phyloP scores from a whole-genome alignment of 495 filamentous ascomycete genomes.

The Podospora bellae-mahoneyi region DNA sequence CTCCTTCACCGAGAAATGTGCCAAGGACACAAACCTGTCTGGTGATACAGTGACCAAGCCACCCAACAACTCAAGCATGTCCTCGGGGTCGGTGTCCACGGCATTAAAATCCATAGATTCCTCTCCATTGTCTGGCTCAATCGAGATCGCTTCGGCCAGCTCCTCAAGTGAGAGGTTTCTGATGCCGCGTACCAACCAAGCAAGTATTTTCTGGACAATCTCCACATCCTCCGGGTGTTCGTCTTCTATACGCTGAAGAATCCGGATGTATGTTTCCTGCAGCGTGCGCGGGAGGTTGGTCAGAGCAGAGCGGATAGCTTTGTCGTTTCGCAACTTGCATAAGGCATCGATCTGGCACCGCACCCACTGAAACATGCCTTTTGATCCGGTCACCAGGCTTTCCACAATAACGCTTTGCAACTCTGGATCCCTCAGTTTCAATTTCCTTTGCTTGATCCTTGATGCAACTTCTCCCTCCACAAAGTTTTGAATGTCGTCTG shows the following conservation, averaged over 20 bases:
- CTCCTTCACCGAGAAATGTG: slow-evolving; percentile 32
- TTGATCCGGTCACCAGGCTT: slow-evolving; percentile 18
- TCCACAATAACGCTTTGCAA: slow-evolving; percentile 5
- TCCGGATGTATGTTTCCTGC: slow-evolving; percentile 34
- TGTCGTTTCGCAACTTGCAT: slow-evolving; percentile 35
- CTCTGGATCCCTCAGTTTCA: slow-evolving; percentile 2
- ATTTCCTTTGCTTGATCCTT: not conserved
- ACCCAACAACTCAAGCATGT: slow-evolving; percentile 13
- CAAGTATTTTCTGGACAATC: slow-evolving; percentile 7
- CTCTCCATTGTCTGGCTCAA: slow-evolving; percentile 12
- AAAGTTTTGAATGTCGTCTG: not conserved
- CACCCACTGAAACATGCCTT: slow-evolving; percentile 42
- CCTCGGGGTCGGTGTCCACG: slow-evolving; percentile 12
- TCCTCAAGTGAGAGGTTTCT: slow-evolving; percentile 24
- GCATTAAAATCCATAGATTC: slow-evolving; percentile 10
- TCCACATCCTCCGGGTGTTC: slow-evolving; percentile 16
- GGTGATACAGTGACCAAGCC: slow-evolving; percentile 8
- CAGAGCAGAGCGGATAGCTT: slow-evolving; percentile 35
- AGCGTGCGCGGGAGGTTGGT: slow-evolving; percentile 34
- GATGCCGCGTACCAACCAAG: slow-evolving; percentile 18
- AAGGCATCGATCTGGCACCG: slow-evolving; percentile 37
- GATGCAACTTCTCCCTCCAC: not conserved
- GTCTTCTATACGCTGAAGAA: slow-evolving; percentile 24
- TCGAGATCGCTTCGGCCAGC: slow-evolving; percentile 25
- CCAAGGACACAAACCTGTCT: slow-evolving; percentile 18